phyloP scores from a whole-genome alignment of 495 filamentous ascomycete genomes.

The Lepraria neglecta region DNA sequence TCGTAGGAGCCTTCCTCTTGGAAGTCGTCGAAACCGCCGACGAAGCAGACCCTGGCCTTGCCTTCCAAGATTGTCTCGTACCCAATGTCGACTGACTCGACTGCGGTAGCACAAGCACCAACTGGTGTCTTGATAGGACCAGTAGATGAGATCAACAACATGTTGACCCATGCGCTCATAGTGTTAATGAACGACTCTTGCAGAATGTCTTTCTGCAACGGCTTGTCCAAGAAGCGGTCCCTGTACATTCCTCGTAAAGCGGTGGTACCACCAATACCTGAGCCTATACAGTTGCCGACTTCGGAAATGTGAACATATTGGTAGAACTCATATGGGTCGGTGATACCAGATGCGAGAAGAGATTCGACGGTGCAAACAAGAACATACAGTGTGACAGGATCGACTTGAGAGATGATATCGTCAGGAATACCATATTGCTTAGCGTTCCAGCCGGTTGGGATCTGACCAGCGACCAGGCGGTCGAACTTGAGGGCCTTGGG shows the following conservation, averaged over 20 bases:
- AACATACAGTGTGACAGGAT: conserved; percentile 90
- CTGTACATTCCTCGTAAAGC: conserved; percentile 97
- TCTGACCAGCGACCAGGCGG: conserved; percentile 90
- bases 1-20: conserved; percentile 98
- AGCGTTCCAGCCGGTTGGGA: conserved; percentile 95
- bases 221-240: conserved; percentile 92
- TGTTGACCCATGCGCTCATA: conserved; percentile 99
- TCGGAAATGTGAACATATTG: conserved; percentile 98
- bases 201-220: conserved; percentile 97
- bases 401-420: conserved; percentile 95
- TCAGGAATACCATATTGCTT: conserved; percentile 92
- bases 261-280: conserved; percentile 88
- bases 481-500: conserved; percentile 97
- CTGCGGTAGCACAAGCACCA: conserved; percentile 92
- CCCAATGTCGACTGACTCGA: conserved; percentile 95
- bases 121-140: conserved; percentile 98
- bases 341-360: conserved; percentile 87
- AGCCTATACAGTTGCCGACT: conserved; percentile 96
- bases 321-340: conserved; percentile 99
- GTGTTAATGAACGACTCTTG: conserved; percentile 99
- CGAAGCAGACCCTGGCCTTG: conserved; percentile 93
- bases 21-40: conserved; percentile 99
- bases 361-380: conserved; percentile 89
- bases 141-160: conserved; percentile 92
- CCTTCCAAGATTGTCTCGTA: conserved; percentile 97